phyloP scores from a whole-genome alignment of 2,329 filamentous ascomycete species.

The Microcyclospora pomicola region DNA sequence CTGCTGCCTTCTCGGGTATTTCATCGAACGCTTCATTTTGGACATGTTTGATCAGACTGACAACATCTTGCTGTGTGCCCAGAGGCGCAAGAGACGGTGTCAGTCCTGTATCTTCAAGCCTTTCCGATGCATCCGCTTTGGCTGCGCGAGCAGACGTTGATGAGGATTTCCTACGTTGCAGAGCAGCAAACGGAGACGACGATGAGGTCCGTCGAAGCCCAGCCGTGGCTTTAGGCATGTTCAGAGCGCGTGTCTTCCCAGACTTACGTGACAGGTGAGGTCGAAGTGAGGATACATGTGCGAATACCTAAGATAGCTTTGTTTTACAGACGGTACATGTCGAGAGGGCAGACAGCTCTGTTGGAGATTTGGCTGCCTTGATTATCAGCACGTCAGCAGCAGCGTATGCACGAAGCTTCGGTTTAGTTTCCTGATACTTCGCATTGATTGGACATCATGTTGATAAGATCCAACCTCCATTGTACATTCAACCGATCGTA shows the following conservation, averaged over 20 bases:
- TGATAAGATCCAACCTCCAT: too few relatives aligned
- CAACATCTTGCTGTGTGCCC: conserved; percentile 46
- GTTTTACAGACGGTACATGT: background rate
- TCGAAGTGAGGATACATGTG: too few relatives aligned
- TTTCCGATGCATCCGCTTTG: conserved; percentile 23
- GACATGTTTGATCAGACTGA: conserved; percentile 42
- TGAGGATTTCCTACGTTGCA: conserved; percentile 22
- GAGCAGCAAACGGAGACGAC: conserved; percentile 24
- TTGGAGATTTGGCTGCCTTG: too few relatives aligned
- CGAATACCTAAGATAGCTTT: too few relatives aligned
- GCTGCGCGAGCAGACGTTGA: conserved; percentile 4
- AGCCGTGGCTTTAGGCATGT: conserved; percentile 8
- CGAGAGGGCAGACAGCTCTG: too few relatives aligned
- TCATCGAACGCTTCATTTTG: conserved; percentile 49
- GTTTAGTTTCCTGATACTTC: too few relatives aligned
- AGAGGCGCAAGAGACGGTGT: conserved; percentile 43
- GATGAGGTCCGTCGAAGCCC: conserved; percentile 23
- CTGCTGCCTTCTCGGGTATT: conserved; percentile 43
- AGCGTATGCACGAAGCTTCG: too few relatives aligned
- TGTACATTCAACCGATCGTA: too few relatives aligned
- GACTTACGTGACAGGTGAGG: too few relatives aligned
- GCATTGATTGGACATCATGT: too few relatives aligned
- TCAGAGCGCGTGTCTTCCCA: background rate
- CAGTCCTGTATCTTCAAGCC: conserved; percentile 45
- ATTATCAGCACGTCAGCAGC: too few relatives aligned